A percentile compares a stretch with the other conserved stretches of the same genome.
Conservation (phyloP, 2,329 filamentous ascomycete genomes). For the Venturia oleaginea region DNA sequence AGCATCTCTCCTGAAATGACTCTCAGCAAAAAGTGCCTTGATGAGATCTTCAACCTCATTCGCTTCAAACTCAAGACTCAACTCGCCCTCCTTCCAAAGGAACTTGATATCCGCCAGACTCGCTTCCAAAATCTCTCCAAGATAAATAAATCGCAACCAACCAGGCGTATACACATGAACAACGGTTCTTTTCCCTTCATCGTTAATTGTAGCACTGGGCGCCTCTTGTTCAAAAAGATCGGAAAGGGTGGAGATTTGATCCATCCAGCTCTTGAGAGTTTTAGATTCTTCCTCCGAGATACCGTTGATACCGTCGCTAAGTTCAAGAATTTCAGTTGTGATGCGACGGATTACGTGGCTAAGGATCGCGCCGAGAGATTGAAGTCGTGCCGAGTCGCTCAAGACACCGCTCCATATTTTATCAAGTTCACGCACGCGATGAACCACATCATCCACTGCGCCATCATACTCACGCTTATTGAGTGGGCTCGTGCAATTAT, state of each 20-base stretch:
- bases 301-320: conserved; percentile 39
- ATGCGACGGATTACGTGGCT: conserved; percentile 50
- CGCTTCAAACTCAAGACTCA: conserved; percentile 51
- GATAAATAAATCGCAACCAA: conserved; percentile 58
- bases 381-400: conserved; percentile 51
- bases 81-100: conserved; percentile 55
- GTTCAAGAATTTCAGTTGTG: conserved; percentile 52
- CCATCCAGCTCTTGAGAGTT: conserved; percentile 48
- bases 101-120: conserved; percentile 57
- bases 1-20: conserved; percentile 47
- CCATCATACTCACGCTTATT: conserved; percentile 52
- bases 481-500: conserved; percentile 48
- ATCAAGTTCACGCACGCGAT: conserved; percentile 48
- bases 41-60: conserved; percentile 56
- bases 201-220: conserved; percentile 17
- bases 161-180: conserved; percentile 52
- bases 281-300: conserved; percentile 55
- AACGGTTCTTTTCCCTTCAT: conserved; percentile 37
- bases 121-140: conserved; percentile 54
- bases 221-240: conserved; percentile 44
- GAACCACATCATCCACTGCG: conserved; percentile 48
- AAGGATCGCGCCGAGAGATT: conserved; percentile 51
- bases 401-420: conserved; percentile 49
- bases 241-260: conserved; percentile 45
- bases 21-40: conserved; percentile 55